Base-by-base conservation (phyloP, 2,329 filamentous ascomycete species). In the Verticillium albo-atrum region DNA sequence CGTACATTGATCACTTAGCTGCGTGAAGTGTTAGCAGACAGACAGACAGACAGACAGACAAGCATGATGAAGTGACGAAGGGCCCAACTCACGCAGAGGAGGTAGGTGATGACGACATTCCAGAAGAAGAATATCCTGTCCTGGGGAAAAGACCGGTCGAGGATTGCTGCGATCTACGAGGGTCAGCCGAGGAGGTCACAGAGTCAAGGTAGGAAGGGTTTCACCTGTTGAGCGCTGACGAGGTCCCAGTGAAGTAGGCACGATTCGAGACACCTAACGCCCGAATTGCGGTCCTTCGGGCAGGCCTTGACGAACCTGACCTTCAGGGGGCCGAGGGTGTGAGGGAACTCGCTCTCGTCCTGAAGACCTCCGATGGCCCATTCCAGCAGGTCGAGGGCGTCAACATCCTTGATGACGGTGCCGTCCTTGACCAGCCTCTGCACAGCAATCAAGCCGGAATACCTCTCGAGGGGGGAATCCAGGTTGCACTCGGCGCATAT, bases 161-260 rank as follows among this genome's bases (percentile, higher is more conserved):
- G 65, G 0, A 79, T 76, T 1, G 80, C 79, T 0, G 82, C 80
- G 66, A 86, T 85, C 81, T 85, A 58, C 14, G 12, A 17, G 35
- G n/a, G 37, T 61, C 58, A 59, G 35, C 32, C 26, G 3, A 3
- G 15, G 20, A 34, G 27, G 6, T 14, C 17, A n/a, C 34, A 37
- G 14, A 3, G 6, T 10, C 30, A 34, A 23, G 27, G 4, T 14
- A 23, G 12, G 17, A 50, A 60, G 1, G 42, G n/a, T n/a, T n/a
- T n/a, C 70, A 84, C 82, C 74, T 84, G 81, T 68, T 86, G 83
- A 2, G 82, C 82, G 65, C 81, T 83, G 59, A 76, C 73, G 58
- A 85, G 74, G 63, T 87, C 84, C 75, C 81, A 83, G 57, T 82
- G 75, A 61, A 79, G 70, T 58, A 86, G 65, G 63, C 83, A 86